Conservation (phyloP, 495 filamentous ascomycete species). For the Aspergillus coremiiformis region DNA sequence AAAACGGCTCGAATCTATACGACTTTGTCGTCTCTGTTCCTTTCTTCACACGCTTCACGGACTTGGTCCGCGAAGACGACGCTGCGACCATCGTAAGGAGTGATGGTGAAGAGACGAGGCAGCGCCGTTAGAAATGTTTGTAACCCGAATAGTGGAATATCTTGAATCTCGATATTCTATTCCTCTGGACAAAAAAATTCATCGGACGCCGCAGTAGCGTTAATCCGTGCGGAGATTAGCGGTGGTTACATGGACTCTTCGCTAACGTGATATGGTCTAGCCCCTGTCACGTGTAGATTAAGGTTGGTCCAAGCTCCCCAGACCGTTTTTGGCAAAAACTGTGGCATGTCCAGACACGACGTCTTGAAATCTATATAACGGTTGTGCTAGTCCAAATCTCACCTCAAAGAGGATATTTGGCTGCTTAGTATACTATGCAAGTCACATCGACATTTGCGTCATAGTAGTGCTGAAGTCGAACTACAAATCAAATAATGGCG, state of each 20-base stretch:
- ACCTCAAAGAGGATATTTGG: neutral
- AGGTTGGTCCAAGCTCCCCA: slow-evolving; percentile 31
- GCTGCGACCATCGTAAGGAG: slow-evolving; percentile 45
- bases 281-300: slow-evolving; percentile 23
- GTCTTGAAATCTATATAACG: neutral
- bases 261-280: slow-evolving; percentile 10
- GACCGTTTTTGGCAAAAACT: slow-evolving; percentile 15
- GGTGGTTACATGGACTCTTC: slow-evolving; percentile 8
- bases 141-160: neutral
- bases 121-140: slow-evolving; percentile 26
- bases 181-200: slow-evolving; percentile 41
- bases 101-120: slow-evolving; percentile 16
- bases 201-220: slow-evolving; percentile 29
- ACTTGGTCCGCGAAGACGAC: slow-evolving; percentile 56
- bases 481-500: slow-evolving; percentile 26
- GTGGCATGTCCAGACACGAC: neutral
- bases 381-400: neutral
- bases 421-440: slow-evolving; percentile 6
- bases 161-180: slow-evolving; percentile 22
- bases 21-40: slow-evolving; percentile 68
- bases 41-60: slow-evolving; percentile 51
- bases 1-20: slow-evolving; percentile 88
- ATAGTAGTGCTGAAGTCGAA: slow-evolving; percentile 3
- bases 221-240: slow-evolving; percentile 31
- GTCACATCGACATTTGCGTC: slow-evolving; percentile 9